phyloP scores from a whole-genome alignment of 1,284 basidiomycete genomes.

The Cryptococcus depauperatus region DNA sequence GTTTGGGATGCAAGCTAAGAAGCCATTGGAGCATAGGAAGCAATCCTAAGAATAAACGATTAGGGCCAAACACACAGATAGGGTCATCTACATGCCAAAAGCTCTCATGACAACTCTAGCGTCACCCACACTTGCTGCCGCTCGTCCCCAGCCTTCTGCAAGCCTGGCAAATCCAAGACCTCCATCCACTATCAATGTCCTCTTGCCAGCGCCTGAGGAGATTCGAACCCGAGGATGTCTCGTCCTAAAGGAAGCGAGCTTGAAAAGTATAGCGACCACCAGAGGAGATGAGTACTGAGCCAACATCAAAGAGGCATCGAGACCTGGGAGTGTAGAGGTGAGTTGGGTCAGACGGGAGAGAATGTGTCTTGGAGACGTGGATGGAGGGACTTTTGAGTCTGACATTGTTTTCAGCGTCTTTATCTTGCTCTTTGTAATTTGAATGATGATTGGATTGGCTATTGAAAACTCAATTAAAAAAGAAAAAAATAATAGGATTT shows the following conservation, averaged over 20 bases:
- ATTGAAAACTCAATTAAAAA: not conserved
- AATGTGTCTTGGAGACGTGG: constrained; percentile 6
- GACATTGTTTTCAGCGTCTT: too few species aligned
- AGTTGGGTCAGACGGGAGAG: constrained; percentile 27
- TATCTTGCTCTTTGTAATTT: not conserved
- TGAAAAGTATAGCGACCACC: constrained; percentile 31
- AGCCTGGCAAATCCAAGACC: constrained; percentile 19
- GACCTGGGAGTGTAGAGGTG: constrained; percentile 31
- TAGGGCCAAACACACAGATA: not conserved
- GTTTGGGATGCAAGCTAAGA: constrained; percentile 30
- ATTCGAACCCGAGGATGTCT: constrained; percentile 16
- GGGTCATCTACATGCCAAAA: constrained; percentile 24
- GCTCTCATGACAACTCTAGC: constrained; percentile 41
- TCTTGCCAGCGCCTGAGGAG: not conserved
- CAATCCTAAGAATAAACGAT: constrained; percentile 10
- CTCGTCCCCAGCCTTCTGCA: constrained; percentile 29
- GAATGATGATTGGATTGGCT: not conserved
- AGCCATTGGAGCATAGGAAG: constrained; percentile 37
- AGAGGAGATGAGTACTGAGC: constrained; percentile 39
- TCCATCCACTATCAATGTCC: constrained; percentile 5
- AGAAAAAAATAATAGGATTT: not conserved
- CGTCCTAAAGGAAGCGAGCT: constrained; percentile 25
- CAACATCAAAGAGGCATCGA: constrained; percentile 41
- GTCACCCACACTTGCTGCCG: constrained; percentile 31
- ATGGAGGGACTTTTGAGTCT: constrained; percentile 1